A percentile compares a stretch with the other conserved stretches of the same genome.
Conservation (phyloP, 169 alveolate species). For the Plasmodium cynomolgi region DNA sequence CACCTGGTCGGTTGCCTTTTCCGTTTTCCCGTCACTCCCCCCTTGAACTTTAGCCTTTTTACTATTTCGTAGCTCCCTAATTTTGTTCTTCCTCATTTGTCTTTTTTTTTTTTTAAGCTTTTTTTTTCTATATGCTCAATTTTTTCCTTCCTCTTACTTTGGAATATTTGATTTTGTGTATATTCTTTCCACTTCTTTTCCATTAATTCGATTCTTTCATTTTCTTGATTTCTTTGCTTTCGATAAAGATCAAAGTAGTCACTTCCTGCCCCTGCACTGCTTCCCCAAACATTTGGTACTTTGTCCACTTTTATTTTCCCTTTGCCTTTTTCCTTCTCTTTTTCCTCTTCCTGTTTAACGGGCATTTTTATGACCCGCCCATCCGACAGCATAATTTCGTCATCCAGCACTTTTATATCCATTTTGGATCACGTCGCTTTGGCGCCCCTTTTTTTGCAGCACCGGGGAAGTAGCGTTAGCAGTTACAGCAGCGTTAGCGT, state of each 20-base stretch:
- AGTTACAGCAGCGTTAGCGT: too few species aligned
- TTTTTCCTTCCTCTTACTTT: slow-evolving; percentile 73
- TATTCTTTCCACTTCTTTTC: slow-evolving; percentile 78
- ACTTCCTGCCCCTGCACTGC: slow-evolving; percentile 88
- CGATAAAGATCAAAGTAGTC: slow-evolving; percentile 82
- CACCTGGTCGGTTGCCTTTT: not conserved
- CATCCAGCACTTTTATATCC: slow-evolving; percentile 68
- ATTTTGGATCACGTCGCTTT: not conserved
- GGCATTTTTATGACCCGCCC: slow-evolving; percentile 77
- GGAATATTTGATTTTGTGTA: slow-evolving; percentile 79
- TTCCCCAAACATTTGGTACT: slow-evolving; percentile 85
- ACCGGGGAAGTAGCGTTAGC: not conserved
- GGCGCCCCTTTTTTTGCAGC: not conserved
- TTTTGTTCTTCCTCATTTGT: slow-evolving; percentile 73
- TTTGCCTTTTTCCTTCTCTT: slow-evolving; percentile 36
- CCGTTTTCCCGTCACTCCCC: not conserved
- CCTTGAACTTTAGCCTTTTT: slow-evolving; percentile 21
- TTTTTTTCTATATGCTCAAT: slow-evolving; percentile 77
- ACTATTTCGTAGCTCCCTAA: slow-evolving; percentile 17
- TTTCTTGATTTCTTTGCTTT: slow-evolving; percentile 76
- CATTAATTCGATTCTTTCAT: slow-evolving; percentile 74
- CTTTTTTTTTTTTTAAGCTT: slow-evolving; percentile 77
- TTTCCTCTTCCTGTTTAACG: slow-evolving; percentile 14
- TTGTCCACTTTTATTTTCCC: slow-evolving; percentile 77
- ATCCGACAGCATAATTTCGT: slow-evolving; percentile 76